A percentile compares a stretch with the other conserved stretches of the same genome.
These are phyloP conservation scores for Plasmodium coatneyi DNA, from an alignment of 169 alveolate species.

Conservation along the genomic window DNA sequence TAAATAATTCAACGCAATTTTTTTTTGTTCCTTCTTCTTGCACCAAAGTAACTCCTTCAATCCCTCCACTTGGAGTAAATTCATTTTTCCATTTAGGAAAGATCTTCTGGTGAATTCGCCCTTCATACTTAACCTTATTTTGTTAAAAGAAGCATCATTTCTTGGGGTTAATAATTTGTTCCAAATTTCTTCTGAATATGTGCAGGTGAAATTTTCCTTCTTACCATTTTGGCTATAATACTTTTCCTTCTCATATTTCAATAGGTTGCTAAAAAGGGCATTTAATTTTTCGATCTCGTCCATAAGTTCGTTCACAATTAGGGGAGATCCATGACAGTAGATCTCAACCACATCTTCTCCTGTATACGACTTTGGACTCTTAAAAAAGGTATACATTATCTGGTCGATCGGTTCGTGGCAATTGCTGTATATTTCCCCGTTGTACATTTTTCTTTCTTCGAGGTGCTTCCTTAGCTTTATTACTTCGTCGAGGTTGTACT, in stretches of 20 bases:
- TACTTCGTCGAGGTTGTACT: slow-evolving; percentile 12
- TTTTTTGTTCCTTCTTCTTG: slow-evolving; percentile 17
- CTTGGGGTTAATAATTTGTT: neutral
- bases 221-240: slow-evolving; percentile 5
- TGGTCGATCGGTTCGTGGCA: slow-evolving; percentile 9
- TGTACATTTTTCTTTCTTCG: slow-evolving; percentile 18
- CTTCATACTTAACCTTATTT: slow-evolving; percentile 78
- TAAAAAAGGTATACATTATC: slow-evolving; percentile 11
- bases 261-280: neutral
- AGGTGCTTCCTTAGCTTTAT: slow-evolving; percentile 13
- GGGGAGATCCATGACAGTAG: slow-evolving; percentile 83
- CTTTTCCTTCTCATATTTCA: slow-evolving; percentile 54
- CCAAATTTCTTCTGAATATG: neutral
- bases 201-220: neutral
- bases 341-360: slow-evolving; percentile 88
- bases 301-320: slow-evolving; percentile 78
- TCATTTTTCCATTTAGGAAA: slow-evolving; percentile 78
- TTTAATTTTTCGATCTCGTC: slow-evolving; percentile 10
- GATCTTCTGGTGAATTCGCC: slow-evolving; percentile 87
- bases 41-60: slow-evolving; percentile 43
- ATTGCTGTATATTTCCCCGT: slow-evolving; percentile 1
- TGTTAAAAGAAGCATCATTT: slow-evolving; percentile 7
- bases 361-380: slow-evolving; percentile 82
- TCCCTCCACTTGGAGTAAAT: slow-evolving; percentile 78
- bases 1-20: slow-evolving; percentile 47